Evolutionary conservation across 257 asterid genomes (phyloP).

Genomic region (Salvia miltiorrhiza): DNA sequence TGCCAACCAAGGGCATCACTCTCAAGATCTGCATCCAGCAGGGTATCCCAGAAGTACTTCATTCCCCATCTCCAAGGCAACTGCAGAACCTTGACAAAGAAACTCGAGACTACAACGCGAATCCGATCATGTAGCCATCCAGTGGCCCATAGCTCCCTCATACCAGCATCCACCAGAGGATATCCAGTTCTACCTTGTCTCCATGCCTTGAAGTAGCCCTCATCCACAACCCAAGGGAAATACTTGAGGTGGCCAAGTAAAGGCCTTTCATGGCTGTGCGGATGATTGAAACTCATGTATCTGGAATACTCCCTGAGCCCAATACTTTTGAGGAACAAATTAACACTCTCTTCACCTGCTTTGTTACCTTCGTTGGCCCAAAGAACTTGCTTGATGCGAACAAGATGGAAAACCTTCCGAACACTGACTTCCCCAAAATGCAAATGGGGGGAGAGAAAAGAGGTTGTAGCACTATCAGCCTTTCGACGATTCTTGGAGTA

Average conservation of each 20-base stretch:
- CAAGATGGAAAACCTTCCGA: slow-evolving; percentile 79
- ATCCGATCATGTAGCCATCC: slow-evolving; percentile 95
- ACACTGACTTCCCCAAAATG: slow-evolving; percentile 93
- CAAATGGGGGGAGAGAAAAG: slow-evolving; percentile 87
- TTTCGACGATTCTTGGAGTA: slow-evolving; percentile 84
- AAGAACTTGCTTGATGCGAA: slow-evolving; percentile 78
- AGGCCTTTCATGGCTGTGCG: slow-evolving; percentile 91
- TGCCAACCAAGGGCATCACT: slow-evolving; percentile 99
- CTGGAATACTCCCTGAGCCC: slow-evolving; percentile 93
- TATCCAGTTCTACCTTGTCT: slow-evolving; percentile 95
- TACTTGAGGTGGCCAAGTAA: slow-evolving; percentile 70
- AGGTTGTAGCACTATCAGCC: slow-evolving; percentile 93
- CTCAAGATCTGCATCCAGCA: slow-evolving; percentile 89
- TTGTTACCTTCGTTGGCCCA: slow-evolving; percentile 89
- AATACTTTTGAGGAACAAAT: slow-evolving; percentile 81
- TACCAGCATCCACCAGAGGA: slow-evolving; percentile 95
- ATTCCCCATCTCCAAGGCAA: slow-evolving; percentile 98
- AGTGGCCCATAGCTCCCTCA: slow-evolving; percentile 97
- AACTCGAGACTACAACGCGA: slow-evolving; percentile 86
- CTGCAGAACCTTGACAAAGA: slow-evolving; percentile 92
- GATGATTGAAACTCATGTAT: slow-evolving; percentile 90
- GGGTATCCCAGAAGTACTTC: slow-evolving; percentile 97
- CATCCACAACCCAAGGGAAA: slow-evolving; percentile 91
- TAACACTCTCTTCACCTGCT: slow-evolving; percentile 90
- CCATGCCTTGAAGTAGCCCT: slow-evolving; percentile 86